phyloP scores from a whole-genome alignment of 1,139 yeast genomes.

The Yamadazyma sp. region DNA sequence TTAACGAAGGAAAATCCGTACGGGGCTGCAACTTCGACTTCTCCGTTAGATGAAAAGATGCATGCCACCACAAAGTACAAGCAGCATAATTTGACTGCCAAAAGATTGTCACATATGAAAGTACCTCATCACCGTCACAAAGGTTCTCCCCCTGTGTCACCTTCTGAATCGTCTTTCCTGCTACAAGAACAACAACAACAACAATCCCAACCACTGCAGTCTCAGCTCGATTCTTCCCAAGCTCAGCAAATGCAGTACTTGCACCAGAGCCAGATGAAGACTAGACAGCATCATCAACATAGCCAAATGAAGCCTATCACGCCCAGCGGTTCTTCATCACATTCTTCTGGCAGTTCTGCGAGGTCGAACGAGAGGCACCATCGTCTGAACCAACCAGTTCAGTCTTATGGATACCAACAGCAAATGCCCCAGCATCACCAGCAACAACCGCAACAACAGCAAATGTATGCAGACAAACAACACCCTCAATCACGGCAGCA shows the following conservation, averaged over 20 bases:
- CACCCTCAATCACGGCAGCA: too few species aligned
- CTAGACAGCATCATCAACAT: not conserved
- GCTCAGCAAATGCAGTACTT: not conserved
- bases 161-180: not conserved
- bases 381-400: not conserved
- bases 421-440: conserved; percentile 2
- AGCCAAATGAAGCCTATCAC: not conserved
- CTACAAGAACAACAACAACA: not conserved
- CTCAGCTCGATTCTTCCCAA: not conserved
- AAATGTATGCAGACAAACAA: too few species aligned
- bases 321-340: not conserved
- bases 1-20: conserved; percentile 17
- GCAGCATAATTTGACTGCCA: conserved; percentile 20
- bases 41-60: conserved; percentile 18
- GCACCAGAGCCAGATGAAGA: not conserved
- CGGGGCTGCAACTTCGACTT: conserved; percentile 16
- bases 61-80: conserved; percentile 16
- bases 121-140: conserved; percentile 3
- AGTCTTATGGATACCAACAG: conserved; percentile 1
- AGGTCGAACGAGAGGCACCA: not conserved
- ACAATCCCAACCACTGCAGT: not conserved
- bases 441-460: conserved; percentile 1
- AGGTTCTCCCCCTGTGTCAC: not conserved
- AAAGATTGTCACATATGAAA: conserved; percentile 19
- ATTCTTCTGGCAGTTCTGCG: not conserved